Evolutionary conservation across 192 early-diverging fungal genomes (phyloP).

Genomic region (Rhizophagus prolifer): DNA sequence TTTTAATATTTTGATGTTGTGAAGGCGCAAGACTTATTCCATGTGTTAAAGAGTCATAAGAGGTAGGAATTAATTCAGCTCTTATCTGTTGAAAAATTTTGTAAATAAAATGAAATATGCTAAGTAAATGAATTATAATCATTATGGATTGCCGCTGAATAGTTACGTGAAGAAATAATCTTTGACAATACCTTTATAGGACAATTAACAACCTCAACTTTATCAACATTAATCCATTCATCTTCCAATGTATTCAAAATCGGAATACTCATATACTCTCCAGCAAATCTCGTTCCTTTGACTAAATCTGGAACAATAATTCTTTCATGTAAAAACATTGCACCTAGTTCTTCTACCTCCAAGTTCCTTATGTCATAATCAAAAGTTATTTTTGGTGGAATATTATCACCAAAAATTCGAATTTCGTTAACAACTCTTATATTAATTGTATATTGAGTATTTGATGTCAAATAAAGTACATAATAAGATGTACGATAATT

Average conservation of each 20-base stretch:
- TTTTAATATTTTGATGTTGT: slow-evolving; percentile 25
- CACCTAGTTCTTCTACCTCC: slow-evolving; percentile 17
- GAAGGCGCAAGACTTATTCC: slow-evolving; percentile 21
- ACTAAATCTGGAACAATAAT: slow-evolving; percentile 32
- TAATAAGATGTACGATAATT: slow-evolving; percentile 47
- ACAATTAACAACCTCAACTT: slow-evolving; percentile 24
- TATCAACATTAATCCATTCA: slow-evolving; percentile 23
- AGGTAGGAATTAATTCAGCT: not conserved
- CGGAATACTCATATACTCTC: slow-evolving; percentile 36
- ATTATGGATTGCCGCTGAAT: too few relatives aligned
- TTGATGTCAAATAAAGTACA: slow-evolving; percentile 48
- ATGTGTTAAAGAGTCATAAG: not conserved
- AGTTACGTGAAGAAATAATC: not conserved
- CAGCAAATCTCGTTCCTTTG: slow-evolving; percentile 33
- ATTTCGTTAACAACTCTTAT: slow-evolving; percentile 67
- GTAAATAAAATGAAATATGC: not conserved
- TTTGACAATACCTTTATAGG: not conserved
- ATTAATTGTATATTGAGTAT: slow-evolving; percentile 49
- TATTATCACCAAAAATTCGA: slow-evolving; percentile 62
- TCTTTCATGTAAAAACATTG: slow-evolving; percentile 13
- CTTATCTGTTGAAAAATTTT: not conserved
- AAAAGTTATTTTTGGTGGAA: slow-evolving; percentile 38
- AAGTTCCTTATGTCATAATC: not conserved
- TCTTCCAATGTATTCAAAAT: slow-evolving; percentile 34
- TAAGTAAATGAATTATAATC: too few relatives aligned